Conservation (phyloP, 2,329 filamentous ascomycete genomes). For the Diplodia mutila region DNA sequence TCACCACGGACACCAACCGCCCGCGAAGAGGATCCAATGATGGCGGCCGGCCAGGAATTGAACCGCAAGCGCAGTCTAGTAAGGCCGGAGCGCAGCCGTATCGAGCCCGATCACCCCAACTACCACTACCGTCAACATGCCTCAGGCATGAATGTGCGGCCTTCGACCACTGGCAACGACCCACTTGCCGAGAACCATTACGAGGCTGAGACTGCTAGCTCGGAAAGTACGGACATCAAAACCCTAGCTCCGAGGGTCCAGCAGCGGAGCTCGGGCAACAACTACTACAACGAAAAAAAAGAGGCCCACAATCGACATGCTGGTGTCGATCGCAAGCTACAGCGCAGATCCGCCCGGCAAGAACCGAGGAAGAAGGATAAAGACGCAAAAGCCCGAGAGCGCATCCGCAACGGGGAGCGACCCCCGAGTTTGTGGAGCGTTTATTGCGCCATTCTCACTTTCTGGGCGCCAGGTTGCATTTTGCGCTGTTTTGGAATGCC, state of each 20-base stretch:
- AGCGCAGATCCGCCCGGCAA: slow-evolving; percentile 69
- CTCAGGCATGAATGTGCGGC: slow-evolving; percentile 85
- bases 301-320: slow-evolving; percentile 39
- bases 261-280: slow-evolving; percentile 32
- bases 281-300: slow-evolving; percentile 45
- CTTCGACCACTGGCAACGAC: slow-evolving; percentile 91
- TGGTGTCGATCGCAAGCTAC: slow-evolving; percentile 40
- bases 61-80: slow-evolving; percentile 84
- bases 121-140: slow-evolving; percentile 96
- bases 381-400: slow-evolving; percentile 63
- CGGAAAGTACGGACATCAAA: slow-evolving; percentile 66
- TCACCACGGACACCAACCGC: slow-evolving; percentile 47
- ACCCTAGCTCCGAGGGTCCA: slow-evolving; percentile 51
- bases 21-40: slow-evolving; percentile 58
- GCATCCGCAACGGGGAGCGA: slow-evolving; percentile 65
- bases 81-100: slow-evolving; percentile 82
- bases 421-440: slow-evolving; percentile 92
- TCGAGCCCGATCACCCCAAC: slow-evolving; percentile 86
- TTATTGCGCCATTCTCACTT: slow-evolving; percentile 91
- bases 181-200: slow-evolving; percentile 75
- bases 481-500: slow-evolving; percentile 84
- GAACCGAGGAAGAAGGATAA: slow-evolving; percentile 60
- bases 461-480: slow-evolving; percentile 88
- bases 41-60: slow-evolving; percentile 55
- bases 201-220: slow-evolving; percentile 58